Percentiles rank a stretch among this genome's conserved stretches.
phyloP scores from a whole-genome alignment of 2,329 filamentous ascomycete genomes.

The Elsinoe fawcettii region DNA sequence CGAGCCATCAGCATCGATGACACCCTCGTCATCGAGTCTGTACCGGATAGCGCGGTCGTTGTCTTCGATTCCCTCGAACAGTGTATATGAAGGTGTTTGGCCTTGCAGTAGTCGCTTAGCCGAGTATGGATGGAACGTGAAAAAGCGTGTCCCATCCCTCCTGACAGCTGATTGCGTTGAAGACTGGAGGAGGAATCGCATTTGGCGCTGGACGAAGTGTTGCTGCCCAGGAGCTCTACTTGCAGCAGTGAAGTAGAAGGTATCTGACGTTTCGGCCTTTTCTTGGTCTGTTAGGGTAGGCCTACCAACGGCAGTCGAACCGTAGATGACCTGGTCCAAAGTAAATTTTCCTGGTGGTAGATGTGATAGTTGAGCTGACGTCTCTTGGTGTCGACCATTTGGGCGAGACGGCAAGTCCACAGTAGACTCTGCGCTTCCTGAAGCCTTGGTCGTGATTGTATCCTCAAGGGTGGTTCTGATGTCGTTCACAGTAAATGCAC shows the following conservation, averaged over 20 bases:
- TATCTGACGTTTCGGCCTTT: background rate
- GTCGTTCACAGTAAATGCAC: background rate
- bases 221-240: conserved; percentile 20
- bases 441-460: background rate
- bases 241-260: conserved; percentile 22
- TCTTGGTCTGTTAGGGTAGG: conserved; percentile 20
- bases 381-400: background rate
- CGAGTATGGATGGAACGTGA: conserved; percentile 28
- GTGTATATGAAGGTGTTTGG: conserved; percentile 25
- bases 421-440: background rate
- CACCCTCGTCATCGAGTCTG: background rate
- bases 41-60: conserved; percentile 22
- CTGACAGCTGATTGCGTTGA: background rate
- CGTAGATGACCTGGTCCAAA: conserved; percentile 32
- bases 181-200: conserved; percentile 22
- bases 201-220: conserved; percentile 25
- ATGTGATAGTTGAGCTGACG: background rate
- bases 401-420: background rate
- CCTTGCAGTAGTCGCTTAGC: conserved; percentile 13
- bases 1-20: background rate
- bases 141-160: conserved; percentile 20
- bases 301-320: conserved; percentile 23
- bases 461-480: background rate
- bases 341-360: conserved; percentile 21
- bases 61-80: conserved; percentile 22